Base-by-base conservation (phyloP, 129 eudicot genomes). In the Helichrysum umbraculigerum region DNA sequence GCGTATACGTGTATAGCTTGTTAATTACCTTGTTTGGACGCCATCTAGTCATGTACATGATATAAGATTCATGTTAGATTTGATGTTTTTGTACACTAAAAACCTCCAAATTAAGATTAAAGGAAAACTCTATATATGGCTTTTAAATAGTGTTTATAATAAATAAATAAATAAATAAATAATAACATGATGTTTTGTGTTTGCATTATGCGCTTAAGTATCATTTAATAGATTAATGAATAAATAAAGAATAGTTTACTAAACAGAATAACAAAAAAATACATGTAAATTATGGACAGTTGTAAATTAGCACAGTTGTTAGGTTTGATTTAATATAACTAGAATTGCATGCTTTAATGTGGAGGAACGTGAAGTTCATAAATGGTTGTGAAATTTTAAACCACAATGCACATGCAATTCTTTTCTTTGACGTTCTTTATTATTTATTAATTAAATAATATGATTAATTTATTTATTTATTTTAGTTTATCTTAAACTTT, bases 351-450 rank as follows among this genome's bases (percentile, higher is more conserved):
- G 82, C 79, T 68, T 82, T 68, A 82, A 82, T 78, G 86, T 61
- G 82, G 82, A 68, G 60, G 79, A 82, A 82, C 82, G 86, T 82
- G 86, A 73, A 73, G 70, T 78, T 77, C 86, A 72, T 82, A 82
- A 82, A 82, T 82, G 72, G 82, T 59, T 82, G 76, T 57, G 86
- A 72, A 78, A 77, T 58, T 42, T 77, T 57, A 77, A 77, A 78
- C 79, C 72, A 51, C 79, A 80, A 74, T 78, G 86, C 86, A 82
- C 86, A 82, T 82, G 86, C 82, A 78, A 58, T 62, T 74, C 73
- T 80, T 80, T 75, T 80, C 70, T 80, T 79, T 73, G 83, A 80
- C 79, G 79, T 74, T 80, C 71, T 74, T 51, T 21, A 66, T 42
- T 58, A 66, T 29, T 56, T 41, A 14, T 47, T 47, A 47, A 3